phyloP scores from a whole-genome alignment of 1,284 basidiomycete species.

The Hymenochaete sp. region DNA sequence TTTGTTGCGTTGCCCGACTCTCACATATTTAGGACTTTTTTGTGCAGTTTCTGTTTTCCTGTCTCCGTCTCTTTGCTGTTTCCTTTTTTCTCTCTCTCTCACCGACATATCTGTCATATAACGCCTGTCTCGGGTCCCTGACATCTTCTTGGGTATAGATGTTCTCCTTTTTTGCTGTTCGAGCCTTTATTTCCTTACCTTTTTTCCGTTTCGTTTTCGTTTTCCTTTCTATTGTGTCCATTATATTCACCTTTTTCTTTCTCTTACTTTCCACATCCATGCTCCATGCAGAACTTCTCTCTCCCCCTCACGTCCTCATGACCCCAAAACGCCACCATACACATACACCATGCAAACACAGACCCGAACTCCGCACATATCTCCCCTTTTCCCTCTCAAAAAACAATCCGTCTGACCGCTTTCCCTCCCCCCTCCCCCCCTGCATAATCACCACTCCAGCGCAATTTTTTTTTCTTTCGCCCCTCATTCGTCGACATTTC shows the following conservation, averaged over 20 bases:
- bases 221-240: slow-evolving; percentile 12
- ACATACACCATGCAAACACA: background rate
- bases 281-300: too few species aligned
- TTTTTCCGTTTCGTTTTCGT: slow-evolving; percentile 6
- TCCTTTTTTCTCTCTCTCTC: slow-evolving; percentile 1
- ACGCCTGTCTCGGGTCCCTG: slow-evolving; percentile 1
- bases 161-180: slow-evolving; percentile 12
- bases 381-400: background rate
- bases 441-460: slow-evolving; percentile 9
- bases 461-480: background rate
- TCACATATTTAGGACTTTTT: slow-evolving; percentile 10
- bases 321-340: background rate
- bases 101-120: slow-evolving; percentile 6
- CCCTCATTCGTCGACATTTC: slow-evolving; percentile 12
- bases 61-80: slow-evolving; percentile 1
- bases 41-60: background rate
- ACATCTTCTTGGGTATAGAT: slow-evolving; percentile 13
- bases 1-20: slow-evolving; percentile 12
- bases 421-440: background rate
- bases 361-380: background rate
- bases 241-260: background rate
- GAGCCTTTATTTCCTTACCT: slow-evolving; percentile 15
- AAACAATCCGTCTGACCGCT: background rate
- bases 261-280: background rate
- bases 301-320: background rate